Evolutionary conservation across 2,329 filamentous ascomycete genomes (phyloP), one percentile per base, ranked within the genome.

Genomic region (Neonectria ditissima): DNA sequence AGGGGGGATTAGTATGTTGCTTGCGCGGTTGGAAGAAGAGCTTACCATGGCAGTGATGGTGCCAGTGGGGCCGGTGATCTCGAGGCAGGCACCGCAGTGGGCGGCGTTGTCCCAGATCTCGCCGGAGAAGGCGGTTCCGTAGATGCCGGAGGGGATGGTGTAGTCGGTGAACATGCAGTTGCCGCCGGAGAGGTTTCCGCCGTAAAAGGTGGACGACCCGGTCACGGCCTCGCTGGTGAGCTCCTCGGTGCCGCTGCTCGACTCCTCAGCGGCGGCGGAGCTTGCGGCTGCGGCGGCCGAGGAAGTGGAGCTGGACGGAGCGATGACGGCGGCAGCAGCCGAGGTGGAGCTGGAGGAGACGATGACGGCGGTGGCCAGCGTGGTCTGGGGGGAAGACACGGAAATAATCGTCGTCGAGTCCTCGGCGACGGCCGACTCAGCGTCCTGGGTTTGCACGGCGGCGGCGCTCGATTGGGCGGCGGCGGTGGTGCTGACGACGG

Each of bases 81-180:
- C 76, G 13, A 92, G 78, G 67, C 90, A 92, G 20, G 82, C 79
- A 67, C 90, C 89, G 71, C 90, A 92, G 66, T 86, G 80, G 44
- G 79, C 82, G 2, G 84, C 82, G 55, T 74, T 77, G 54, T 82
- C 76, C 89, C 89, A 92, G 68, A 83, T 84, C 3, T 81, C 78
- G 41, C 83, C 83, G 1, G 88, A 87, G 53, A 89, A 82, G 2
- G 90, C 89, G 10, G 88, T 89, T 59, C 90, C 89, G 69, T 80
- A 87, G 59, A 91, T 76, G 13, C 81, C 80, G 11, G 83, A 80
- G 7, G 89, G 88, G 26, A 91, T 79, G 3, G 83, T 88, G 79
- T 90, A 91, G 54, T 83, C 86, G 8, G 81, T 80, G 80, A 91
- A 91, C 13, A 85, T 87, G 77, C 89, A 92, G 62, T 82, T 83